Percentiles rank a stretch among this genome's conserved stretches.
phyloP scores from a whole-genome alignment of 192 early-diverging fungal species.

The Entomortierella beljakovae region DNA sequence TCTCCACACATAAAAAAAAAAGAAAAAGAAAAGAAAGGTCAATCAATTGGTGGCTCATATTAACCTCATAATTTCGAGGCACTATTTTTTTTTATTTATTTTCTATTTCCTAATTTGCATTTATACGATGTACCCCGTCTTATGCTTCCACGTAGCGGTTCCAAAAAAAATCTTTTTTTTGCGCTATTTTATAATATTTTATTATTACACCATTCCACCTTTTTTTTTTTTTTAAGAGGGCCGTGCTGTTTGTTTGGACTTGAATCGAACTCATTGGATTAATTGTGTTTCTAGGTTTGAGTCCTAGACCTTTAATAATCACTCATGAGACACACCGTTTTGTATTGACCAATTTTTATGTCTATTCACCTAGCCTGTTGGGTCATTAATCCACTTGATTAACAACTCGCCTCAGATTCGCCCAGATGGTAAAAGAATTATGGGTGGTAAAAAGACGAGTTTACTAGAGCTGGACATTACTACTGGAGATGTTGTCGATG shows the following conservation, averaged over 20 bases:
- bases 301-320: not conserved
- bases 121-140: constrained; percentile 15
- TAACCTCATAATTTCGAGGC: not conserved
- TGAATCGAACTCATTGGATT: no score
- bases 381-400: constrained; percentile 28
- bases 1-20: not conserved
- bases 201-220: not conserved
- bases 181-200: no score
- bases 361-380: constrained; percentile 24
- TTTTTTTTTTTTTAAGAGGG: constrained; percentile 1
- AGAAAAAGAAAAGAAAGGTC: no score
- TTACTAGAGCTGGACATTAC: constrained; percentile 28
- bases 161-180: no score
- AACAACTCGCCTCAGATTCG: constrained; percentile 42
- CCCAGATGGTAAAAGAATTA: constrained; percentile 39
- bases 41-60: no score
- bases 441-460: constrained; percentile 25
- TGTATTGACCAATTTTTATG: no score
- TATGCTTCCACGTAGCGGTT: constrained; percentile 33
- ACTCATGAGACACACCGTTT: not conserved
- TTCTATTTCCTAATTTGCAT: no score
- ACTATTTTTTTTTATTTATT: not conserved
- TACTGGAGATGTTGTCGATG: constrained; percentile 18
- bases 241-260: not conserved
- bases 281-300: no score